Conservation (phyloP, 176 grass and related monocot species). For the Leersia perrieri region DNA sequence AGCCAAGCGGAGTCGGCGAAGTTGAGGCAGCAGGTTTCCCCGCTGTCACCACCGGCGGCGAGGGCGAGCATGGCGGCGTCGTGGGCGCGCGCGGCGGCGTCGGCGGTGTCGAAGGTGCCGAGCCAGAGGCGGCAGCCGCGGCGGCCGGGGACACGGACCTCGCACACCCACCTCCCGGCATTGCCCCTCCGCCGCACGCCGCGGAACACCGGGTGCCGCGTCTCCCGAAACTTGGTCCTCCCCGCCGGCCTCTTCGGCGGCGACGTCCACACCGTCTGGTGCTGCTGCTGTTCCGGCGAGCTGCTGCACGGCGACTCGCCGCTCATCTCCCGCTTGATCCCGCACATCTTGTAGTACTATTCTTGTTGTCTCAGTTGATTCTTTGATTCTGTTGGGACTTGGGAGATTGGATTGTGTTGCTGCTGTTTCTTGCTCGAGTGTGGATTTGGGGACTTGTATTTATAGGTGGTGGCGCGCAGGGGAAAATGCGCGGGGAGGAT, state of each 20-base stretch:
- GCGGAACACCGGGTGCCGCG: constrained; percentile 61
- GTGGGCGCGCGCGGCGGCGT: constrained; percentile 65
- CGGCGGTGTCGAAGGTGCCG: constrained; percentile 62
- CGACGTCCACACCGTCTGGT: constrained; percentile 30
- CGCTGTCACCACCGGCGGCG: constrained; percentile 4
- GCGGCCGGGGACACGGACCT: constrained; percentile 47
- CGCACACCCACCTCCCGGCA: constrained; percentile 60
- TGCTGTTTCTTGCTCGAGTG: background rate
- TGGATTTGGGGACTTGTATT: constrained; percentile 3
- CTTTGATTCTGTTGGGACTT: too few species aligned
- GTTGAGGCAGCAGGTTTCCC: constrained; percentile 46
- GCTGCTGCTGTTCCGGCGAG: constrained; percentile 3
- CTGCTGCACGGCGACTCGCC: constrained; percentile 25
- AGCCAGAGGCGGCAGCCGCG: constrained; percentile 69
- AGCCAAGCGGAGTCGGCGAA: constrained; percentile 64
- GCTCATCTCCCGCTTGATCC: constrained; percentile 41
- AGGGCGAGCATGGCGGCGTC: constrained; percentile 59
- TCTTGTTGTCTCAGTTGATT: too few species aligned
- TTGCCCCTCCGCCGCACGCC: constrained; percentile 52
- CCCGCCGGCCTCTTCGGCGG: constrained; percentile 53
- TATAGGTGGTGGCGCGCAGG: constrained; percentile 33
- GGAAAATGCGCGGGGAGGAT: background rate
- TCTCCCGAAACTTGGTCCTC: constrained; percentile 72
- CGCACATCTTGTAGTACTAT: constrained; percentile 45
- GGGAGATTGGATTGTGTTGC: too few species aligned